These are phyloP conservation scores for Rhodomyrtus tomentosa DNA, from an alignment of 345 rosid genomes.

Conservation along the genomic window DNA sequence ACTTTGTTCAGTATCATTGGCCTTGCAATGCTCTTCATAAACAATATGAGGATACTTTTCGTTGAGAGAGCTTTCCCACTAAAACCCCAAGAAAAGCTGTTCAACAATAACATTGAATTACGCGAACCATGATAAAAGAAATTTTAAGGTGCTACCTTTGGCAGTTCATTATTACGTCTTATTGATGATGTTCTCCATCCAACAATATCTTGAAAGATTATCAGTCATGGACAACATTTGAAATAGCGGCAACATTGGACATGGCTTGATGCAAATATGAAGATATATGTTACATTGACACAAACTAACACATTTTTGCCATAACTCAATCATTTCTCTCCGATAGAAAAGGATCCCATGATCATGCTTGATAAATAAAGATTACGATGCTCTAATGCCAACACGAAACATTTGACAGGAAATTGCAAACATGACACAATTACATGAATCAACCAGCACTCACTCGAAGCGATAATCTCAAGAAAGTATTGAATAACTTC, in stretches of 20 bases:
- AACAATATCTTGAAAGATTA: slow-evolving; percentile 52
- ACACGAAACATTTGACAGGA: neutral
- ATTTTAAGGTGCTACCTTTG: slow-evolving; percentile 37
- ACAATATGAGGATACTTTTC: slow-evolving; percentile 90
- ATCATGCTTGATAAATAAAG: neutral
- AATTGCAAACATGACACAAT: neutral
- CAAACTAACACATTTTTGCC: neutral
- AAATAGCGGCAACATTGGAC: neutral
- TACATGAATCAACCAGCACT: neutral
- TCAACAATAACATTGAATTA: neutral
- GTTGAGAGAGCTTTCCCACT: slow-evolving; percentile 65
- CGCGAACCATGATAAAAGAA: neutral
- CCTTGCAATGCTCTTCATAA: slow-evolving; percentile 79
- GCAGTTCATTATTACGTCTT: slow-evolving; percentile 69
- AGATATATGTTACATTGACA: neutral
- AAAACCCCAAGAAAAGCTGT: neutral
- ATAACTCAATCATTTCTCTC: neutral
- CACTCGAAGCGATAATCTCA: neutral
- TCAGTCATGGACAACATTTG: slow-evolving; percentile 25
- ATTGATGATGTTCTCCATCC: slow-evolving; percentile 98
- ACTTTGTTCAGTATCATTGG: slow-evolving; percentile 29
- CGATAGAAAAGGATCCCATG: too few relatives aligned
- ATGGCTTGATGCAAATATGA: neutral
- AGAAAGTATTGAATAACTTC: neutral
- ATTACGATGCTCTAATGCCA: neutral